phyloP scores from a whole-genome alignment of 1,139 yeast genomes.

The Geotrichum aggregatum region DNA sequence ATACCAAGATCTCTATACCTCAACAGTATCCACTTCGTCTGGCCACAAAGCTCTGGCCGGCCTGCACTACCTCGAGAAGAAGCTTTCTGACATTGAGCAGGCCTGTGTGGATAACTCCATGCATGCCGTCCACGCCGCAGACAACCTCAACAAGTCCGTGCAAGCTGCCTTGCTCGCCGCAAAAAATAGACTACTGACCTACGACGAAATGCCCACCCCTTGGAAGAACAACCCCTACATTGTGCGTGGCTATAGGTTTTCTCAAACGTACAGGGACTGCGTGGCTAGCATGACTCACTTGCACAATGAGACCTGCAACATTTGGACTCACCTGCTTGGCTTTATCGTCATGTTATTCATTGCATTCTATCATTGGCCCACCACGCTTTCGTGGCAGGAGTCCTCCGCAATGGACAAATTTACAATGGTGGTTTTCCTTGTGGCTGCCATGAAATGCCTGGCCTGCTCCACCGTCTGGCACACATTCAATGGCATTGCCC shows the following conservation, averaged over 20 bases:
- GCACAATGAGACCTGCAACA: constrained; percentile 89
- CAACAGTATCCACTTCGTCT: constrained; percentile 6
- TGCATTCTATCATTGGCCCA: constrained; percentile 59
- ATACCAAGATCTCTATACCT: constrained; percentile 22
- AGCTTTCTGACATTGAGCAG: constrained; percentile 35
- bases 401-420: constrained; percentile 47
- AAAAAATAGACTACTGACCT: constrained; percentile 57
- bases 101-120: constrained; percentile 23
- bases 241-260: constrained; percentile 79
- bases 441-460: constrained; percentile 73
- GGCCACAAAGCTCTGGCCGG: constrained; percentile 27
- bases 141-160: constrained; percentile 24
- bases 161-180: constrained; percentile 46
- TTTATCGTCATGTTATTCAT: constrained; percentile 55
- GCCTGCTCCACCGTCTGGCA: constrained; percentile 85
- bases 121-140: constrained; percentile 27
- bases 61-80: constrained; percentile 35
- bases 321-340: constrained; percentile 88
- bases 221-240: constrained; percentile 93
- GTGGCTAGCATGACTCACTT: constrained; percentile 52
- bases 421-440: constrained; percentile 59
- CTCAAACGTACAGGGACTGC: constrained; percentile 59
- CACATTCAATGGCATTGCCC: constrained; percentile 78
- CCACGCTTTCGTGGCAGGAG: constrained; percentile 41
- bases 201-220: constrained; percentile 82